These are phyloP conservation scores for Candida pseudoviswanathii DNA, from an alignment of 1,139 yeast genomes.

Conservation along the genomic window DNA sequence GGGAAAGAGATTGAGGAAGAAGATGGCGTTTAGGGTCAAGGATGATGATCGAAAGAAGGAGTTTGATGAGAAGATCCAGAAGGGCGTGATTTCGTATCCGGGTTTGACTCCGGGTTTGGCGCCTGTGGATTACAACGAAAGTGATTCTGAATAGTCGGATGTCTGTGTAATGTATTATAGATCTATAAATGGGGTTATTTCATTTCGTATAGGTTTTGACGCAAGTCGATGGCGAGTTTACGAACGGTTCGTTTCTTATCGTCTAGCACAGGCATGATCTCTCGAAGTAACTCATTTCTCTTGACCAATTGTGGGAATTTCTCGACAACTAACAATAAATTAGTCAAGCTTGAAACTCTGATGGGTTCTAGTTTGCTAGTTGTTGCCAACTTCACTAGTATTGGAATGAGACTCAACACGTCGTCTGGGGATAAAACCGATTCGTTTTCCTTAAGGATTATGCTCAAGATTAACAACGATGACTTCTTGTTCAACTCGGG, in stretches of 20 bases:
- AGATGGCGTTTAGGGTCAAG: too few species aligned
- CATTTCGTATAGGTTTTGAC: conserved; percentile 72
- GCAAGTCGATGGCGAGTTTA: conserved; percentile 71
- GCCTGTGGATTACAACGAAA: conserved; percentile 70
- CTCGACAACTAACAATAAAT: conserved; percentile 14
- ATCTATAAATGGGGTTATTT: conserved; percentile 14
- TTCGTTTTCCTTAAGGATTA: conserved; percentile 55
- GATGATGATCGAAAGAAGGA: conserved; percentile 24
- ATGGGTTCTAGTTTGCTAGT: conserved; percentile 40
- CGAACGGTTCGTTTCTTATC: conserved; percentile 78
- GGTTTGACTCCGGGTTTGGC: conserved; percentile 93
- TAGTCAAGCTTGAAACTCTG: conserved; percentile 33
- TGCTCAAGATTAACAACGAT: conserved; percentile 54
- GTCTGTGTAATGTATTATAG: conserved; percentile 5
- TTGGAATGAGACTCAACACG: conserved; percentile 58
- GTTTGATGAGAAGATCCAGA: conserved; percentile 45
- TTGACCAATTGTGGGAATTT: conserved; percentile 10
- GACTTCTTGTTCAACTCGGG: conserved; percentile 52
- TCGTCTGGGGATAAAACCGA: conserved; percentile 50
- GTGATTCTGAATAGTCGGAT: conserved; percentile 36
- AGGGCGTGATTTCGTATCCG: conserved; percentile 51
- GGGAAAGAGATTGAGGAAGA: conserved; percentile 29
- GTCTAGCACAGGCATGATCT: conserved; percentile 59
- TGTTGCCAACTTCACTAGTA: conserved; percentile 43
- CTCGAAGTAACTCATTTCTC: conserved; percentile 49